Evolutionary conservation across 139 green algal genomes (phyloP), one percentile per base, ranked within the genome.

Genomic region (Chlorella ohadii): DNA sequence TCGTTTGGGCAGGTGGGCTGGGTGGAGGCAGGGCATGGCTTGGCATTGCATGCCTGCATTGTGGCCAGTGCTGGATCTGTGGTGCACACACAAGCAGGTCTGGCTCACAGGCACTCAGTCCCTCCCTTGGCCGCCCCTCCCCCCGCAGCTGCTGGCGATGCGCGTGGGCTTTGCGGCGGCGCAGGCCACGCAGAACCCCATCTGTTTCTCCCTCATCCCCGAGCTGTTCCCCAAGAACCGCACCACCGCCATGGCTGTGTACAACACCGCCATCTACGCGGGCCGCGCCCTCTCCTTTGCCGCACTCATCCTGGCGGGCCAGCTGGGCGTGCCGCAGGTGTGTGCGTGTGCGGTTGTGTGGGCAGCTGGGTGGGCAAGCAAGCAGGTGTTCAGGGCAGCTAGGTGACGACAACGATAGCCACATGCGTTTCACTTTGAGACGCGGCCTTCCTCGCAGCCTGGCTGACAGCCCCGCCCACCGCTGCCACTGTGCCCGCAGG

Each of bases 191-290:
- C 93, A 97, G 89, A 98, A 98, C 85, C 95, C 95, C 7, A 92
- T 98, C 57, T 95, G 91, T 84, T 94, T 94, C 85, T 87, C 66
- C 31, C 82, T 97, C 55, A 97, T 98, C 78, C 95, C 95, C 0
- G 95, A 98, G 82, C 89, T 98, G 0, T 98, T 98, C 81, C 95
- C 95, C 3, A 83, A 90, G 25, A 91, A 94, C 79, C 90, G 94
- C 36, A 95, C 91, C 31, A 95, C 91, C 9, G 95, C 95, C 36
- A 91, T 98, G 76, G 90, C 94, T 1, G 74, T 92, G 41, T 98
- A 98, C 91, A 98, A 98, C 89, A 93, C 87, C 67, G 91, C 95
- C 61, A 95, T 98, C 84, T 98, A 98, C 81, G 82, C 94, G 15
- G 95, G 95, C 1, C 89, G 95, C 0, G 95, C 95, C 1, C 88